A percentile compares a stretch with the other conserved stretches of the same genome.
These are phyloP conservation scores for Clonostachys solani DNA, from an alignment of 2,329 filamentous ascomycete genomes.

Conservation along the genomic window DNA sequence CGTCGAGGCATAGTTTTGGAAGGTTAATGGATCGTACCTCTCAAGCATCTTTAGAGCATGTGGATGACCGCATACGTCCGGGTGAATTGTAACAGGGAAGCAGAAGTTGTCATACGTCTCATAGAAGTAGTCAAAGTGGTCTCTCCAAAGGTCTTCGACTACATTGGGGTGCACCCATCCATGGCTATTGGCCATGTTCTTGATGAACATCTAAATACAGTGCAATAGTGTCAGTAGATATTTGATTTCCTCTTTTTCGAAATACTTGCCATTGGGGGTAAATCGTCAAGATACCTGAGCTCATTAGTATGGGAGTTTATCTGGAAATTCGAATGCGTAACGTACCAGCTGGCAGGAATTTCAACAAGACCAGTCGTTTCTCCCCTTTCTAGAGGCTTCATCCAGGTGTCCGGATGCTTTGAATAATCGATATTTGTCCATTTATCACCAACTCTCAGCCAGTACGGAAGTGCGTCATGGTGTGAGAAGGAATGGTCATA, in stretches of 20 bases:
- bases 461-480: conserved; percentile 61
- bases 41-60: conserved; percentile 73
- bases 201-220: conserved; percentile 77
- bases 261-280: conserved; percentile 66
- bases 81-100: conserved; percentile 75
- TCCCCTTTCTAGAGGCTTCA: conserved; percentile 59
- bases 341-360: conserved; percentile 55
- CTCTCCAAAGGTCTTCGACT: conserved; percentile 61
- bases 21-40: too few species aligned
- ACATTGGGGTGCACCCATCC: conserved; percentile 53
- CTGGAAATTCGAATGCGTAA: too few species aligned
- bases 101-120: conserved; percentile 73
- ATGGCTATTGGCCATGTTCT: conserved; percentile 58
- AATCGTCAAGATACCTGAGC: conserved; percentile 43
- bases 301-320: conserved; percentile 34
- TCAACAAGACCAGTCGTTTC: conserved; percentile 60
- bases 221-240: too few species aligned
- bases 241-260: too few species aligned
- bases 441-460: conserved; percentile 55
- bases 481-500: conserved; percentile 67
- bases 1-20: too few species aligned
- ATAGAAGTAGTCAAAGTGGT: conserved; percentile 72
- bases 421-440: conserved; percentile 66
- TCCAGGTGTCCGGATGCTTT: conserved; percentile 59
- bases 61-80: conserved; percentile 67